These are phyloP conservation scores for Lyophyllum semitale DNA, from an alignment of 768 basidiomycete genomes.

Conservation along the genomic window DNA sequence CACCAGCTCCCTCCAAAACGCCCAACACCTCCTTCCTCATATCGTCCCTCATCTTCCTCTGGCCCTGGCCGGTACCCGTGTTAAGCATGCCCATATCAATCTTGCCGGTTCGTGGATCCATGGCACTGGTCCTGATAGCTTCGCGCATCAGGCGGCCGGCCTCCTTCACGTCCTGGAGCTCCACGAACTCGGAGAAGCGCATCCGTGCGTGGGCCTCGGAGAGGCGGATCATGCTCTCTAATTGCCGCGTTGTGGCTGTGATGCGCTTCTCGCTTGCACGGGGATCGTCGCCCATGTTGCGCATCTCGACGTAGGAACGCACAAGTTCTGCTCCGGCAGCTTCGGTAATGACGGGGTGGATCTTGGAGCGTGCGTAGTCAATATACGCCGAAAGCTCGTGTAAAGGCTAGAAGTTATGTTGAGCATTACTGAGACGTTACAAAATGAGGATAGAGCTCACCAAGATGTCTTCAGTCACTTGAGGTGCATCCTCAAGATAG, in stretches of 20 bases:
- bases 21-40: constrained; percentile 80
- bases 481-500: constrained; percentile 90
- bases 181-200: constrained; percentile 88
- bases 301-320: constrained; percentile 88
- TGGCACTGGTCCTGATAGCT: constrained; percentile 91
- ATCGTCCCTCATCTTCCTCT: constrained; percentile 85
- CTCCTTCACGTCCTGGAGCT: constrained; percentile 85
- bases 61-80: constrained; percentile 87
- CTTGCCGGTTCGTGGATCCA: constrained; percentile 95
- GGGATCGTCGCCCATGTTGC: constrained; percentile 88
- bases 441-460: constrained; percentile 45
- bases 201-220: constrained; percentile 96
- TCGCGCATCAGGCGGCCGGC: constrained; percentile 95
- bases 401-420: constrained; percentile 59
- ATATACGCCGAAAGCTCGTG: constrained; percentile 94
- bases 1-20: constrained; percentile 57
- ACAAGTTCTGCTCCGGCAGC: constrained; percentile 86
- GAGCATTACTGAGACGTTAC: neutral
- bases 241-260: constrained; percentile 95
- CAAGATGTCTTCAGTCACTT: constrained; percentile 68
- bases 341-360: constrained; percentile 86
- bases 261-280: constrained; percentile 90
- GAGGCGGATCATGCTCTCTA: constrained; percentile 96
- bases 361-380: constrained; percentile 83
- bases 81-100: constrained; percentile 96